Evolutionary conservation across 1,284 basidiomycete species (phyloP).

Genomic region (Phellinidium pouzarii): DNA sequence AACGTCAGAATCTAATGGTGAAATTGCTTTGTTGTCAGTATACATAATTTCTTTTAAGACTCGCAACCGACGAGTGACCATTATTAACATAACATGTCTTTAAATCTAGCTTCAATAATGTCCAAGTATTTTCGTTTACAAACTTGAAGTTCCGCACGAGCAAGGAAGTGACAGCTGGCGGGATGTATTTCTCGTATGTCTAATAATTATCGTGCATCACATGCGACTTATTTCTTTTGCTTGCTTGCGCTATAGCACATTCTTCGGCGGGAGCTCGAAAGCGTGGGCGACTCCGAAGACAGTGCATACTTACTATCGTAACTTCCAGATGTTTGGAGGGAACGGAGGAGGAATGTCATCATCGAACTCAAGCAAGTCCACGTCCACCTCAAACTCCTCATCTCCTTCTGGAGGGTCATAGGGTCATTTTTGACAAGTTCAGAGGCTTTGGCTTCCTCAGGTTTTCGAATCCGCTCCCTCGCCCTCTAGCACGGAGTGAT

Average conservation of each 20-base stretch:
- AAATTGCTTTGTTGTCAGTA: conserved; percentile 47
- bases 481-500: no score
- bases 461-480: no score
- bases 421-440: no score
- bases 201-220: not conserved
- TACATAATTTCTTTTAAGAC: not conserved
- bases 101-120: conserved; percentile 46
- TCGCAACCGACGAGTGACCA: not conserved
- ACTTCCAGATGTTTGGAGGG: conserved; percentile 48
- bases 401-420: no score
- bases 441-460: not conserved
- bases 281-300: conserved; percentile 58
- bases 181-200: conserved; percentile 61
- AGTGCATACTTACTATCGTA: conserved; percentile 65
- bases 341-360: not conserved
- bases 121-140: conserved; percentile 42
- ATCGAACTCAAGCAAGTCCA: not conserved
- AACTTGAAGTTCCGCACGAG: conserved; percentile 47
- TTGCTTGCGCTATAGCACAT: conserved; percentile 41
- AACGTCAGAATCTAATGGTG: conserved; percentile 47
- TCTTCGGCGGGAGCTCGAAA: conserved; percentile 63
- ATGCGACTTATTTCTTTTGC: not conserved
- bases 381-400: no score
- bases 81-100: conserved; percentile 8
- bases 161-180: conserved; percentile 42